Conservation (phyloP, 805 yeast genomes). For the Candida hispaniensis region DNA sequence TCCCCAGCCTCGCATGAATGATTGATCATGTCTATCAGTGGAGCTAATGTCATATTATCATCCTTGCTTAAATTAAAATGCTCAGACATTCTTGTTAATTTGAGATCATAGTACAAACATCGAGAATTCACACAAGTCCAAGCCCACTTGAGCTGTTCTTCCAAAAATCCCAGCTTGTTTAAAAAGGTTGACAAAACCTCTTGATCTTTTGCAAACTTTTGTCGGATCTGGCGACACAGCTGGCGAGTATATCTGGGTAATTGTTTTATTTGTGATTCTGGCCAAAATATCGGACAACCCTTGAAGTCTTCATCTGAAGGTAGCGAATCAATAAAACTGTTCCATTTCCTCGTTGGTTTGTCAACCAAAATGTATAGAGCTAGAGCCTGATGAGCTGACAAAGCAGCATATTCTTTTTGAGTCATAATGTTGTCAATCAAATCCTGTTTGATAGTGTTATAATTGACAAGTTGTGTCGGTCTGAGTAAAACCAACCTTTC, state of each 20-base stretch:
- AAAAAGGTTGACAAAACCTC: too few species aligned
- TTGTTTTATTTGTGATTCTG: too few species aligned
- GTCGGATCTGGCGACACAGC: too few species aligned
- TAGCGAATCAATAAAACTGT: slow-evolving; percentile 4
- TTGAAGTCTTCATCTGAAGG: slow-evolving; percentile 1
- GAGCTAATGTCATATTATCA: slow-evolving; percentile 83
- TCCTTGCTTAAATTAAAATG: slow-evolving; percentile 36
- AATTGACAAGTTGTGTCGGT: slow-evolving; percentile 15
- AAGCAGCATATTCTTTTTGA: slow-evolving; percentile 5
- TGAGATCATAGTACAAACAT: slow-evolving; percentile 65
- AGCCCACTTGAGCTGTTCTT: slow-evolving; percentile 40
- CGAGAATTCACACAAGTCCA: slow-evolving; percentile 90
- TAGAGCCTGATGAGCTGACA: slow-evolving; percentile 12
- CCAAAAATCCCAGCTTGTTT: too few species aligned
- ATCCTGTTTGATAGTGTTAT: neutral
- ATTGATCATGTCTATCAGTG: slow-evolving; percentile 79
- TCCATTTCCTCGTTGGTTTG: slow-evolving; percentile 7
- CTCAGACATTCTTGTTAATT: slow-evolving; percentile 5
- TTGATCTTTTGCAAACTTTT: too few species aligned
- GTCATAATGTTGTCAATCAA: slow-evolving; percentile 3
- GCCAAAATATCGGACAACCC: too few species aligned
- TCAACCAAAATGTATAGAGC: slow-evolving; percentile 10
- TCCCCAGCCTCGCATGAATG: slow-evolving; percentile 37
- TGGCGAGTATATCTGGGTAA: too few species aligned
- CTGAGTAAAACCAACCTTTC: slow-evolving; percentile 12